phyloP scores from a whole-genome alignment of 768 basidiomycete genomes.

The Obba rivulosa region DNA sequence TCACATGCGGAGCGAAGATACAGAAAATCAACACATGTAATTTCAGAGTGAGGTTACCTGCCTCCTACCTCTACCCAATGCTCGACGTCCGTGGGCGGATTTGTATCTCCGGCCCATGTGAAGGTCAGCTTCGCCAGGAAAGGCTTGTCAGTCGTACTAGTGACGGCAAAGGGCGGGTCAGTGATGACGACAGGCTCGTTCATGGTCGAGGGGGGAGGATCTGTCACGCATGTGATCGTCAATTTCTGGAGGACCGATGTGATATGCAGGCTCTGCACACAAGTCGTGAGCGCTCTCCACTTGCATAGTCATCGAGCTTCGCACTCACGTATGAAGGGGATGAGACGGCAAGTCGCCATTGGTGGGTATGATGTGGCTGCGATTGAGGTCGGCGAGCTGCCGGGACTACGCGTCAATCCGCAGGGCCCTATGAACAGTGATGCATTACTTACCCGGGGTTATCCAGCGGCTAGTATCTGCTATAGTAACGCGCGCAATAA shows the following conservation, averaged over 20 bases:
- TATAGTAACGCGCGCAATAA: conserved; percentile 36
- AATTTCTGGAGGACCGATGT: conserved; percentile 27
- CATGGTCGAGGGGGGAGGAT: conserved; percentile 33
- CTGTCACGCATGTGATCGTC: conserved; percentile 31
- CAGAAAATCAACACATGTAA: neutral
- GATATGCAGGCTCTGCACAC: conserved; percentile 29
- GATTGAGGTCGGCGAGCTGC: conserved; percentile 29
- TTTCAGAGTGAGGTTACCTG: neutral
- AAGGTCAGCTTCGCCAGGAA: conserved; percentile 40
- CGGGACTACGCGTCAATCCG: neutral
- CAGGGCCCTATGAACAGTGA: neutral
- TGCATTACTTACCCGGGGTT: conserved; percentile 28
- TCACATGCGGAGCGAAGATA: neutral
- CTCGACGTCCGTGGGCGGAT: conserved; percentile 37
- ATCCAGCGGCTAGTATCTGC: conserved; percentile 42
- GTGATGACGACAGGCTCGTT: conserved; percentile 27
- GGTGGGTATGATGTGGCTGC: conserved; percentile 31
- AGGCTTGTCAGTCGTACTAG: conserved; percentile 37
- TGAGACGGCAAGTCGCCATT: conserved; percentile 41
- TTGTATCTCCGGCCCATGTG: conserved; percentile 36
- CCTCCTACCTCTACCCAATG: conserved; percentile 45
- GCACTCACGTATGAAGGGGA: conserved; percentile 44
- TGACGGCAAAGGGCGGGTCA: conserved; percentile 35
- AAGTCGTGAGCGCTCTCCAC: neutral
- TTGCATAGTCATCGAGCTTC: neutral